Percentiles rank a stretch among this genome's conserved stretches.
These are phyloP conservation scores for Knoxia roxburghii DNA, from an alignment of 257 asterid genomes.

Conservation along the genomic window DNA sequence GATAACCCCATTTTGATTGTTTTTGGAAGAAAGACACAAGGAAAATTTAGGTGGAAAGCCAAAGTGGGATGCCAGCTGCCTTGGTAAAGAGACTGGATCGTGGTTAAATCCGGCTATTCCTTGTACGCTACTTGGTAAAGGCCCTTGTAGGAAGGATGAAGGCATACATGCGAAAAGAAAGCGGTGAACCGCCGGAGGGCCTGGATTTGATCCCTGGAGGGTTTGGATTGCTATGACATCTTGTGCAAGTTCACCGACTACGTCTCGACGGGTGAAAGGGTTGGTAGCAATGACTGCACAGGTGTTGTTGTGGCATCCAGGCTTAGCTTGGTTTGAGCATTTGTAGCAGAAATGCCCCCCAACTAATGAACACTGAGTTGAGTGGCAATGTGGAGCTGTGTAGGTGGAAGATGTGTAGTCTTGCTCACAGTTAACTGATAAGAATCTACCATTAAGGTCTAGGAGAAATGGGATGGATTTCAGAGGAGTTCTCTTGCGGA, in stretches of 20 bases:
- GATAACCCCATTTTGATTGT: constrained; percentile 27
- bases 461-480: constrained; percentile 30
- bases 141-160: constrained; percentile 35
- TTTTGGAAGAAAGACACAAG: constrained; percentile 34
- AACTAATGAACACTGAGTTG: constrained; percentile 4
- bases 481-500: constrained; percentile 36
- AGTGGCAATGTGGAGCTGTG: constrained; percentile 22
- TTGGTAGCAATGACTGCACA: constrained; percentile 39
- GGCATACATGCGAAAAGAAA: constrained; percentile 46
- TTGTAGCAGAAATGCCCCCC: constrained; percentile 37
- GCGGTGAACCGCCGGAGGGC: constrained; percentile 18
- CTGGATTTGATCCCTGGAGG: constrained; percentile 14
- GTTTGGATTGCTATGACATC: constrained; percentile 38
- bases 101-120: constrained; percentile 50
- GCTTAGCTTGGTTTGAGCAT: constrained; percentile 21
- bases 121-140: constrained; percentile 30
- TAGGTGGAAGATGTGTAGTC: constrained; percentile 40
- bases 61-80: constrained; percentile 42
- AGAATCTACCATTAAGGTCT: constrained; percentile 39
- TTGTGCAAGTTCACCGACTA: constrained; percentile 33
- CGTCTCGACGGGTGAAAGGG: constrained; percentile 30
- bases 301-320: constrained; percentile 57
- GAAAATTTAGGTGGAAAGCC: constrained; percentile 41
- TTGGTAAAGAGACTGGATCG: constrained; percentile 33
- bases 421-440: constrained; percentile 20